phyloP scores from a whole-genome alignment of 225 moss, liverwort and hornwort species.

The Antitrichia curtipendula region DNA sequence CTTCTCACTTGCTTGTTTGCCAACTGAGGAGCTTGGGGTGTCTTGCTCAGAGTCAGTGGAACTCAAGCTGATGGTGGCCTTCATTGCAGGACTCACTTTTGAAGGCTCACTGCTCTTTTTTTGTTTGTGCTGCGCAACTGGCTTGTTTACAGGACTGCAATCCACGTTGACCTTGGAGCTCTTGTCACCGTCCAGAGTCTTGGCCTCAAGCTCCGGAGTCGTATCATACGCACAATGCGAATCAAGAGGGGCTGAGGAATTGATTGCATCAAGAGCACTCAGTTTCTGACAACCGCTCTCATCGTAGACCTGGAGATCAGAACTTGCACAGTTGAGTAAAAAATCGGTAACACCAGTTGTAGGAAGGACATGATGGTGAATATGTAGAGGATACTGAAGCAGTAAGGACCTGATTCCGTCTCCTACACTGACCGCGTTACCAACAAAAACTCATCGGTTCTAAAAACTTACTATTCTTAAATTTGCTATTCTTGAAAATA shows the following conservation, averaged over 20 bases:
- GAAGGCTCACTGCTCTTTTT: not conserved
- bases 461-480: too few species aligned
- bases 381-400: not conserved
- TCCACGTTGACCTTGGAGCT: not conserved
- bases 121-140: not conserved
- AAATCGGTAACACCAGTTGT: not conserved
- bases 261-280: slow-evolving; percentile 32
- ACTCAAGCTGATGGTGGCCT: slow-evolving; percentile 3
- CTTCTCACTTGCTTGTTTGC: slow-evolving; percentile 1
- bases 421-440: not conserved
- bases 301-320: slow-evolving; percentile 25
- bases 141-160: not conserved
- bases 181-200: not conserved
- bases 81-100: not conserved
- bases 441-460: not conserved
- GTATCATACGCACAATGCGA: not conserved
- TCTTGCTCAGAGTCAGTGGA: slow-evolving; percentile 4
- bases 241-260: not conserved
- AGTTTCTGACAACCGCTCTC: slow-evolving; percentile 38
- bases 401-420: not conserved
- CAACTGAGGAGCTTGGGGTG: not conserved
- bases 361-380: not conserved
- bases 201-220: not conserved
- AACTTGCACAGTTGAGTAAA: not conserved
- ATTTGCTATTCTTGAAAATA: not conserved